phyloP scores from a whole-genome alignment of 768 basidiomycete species.

The Tephrocybe sp. region DNA sequence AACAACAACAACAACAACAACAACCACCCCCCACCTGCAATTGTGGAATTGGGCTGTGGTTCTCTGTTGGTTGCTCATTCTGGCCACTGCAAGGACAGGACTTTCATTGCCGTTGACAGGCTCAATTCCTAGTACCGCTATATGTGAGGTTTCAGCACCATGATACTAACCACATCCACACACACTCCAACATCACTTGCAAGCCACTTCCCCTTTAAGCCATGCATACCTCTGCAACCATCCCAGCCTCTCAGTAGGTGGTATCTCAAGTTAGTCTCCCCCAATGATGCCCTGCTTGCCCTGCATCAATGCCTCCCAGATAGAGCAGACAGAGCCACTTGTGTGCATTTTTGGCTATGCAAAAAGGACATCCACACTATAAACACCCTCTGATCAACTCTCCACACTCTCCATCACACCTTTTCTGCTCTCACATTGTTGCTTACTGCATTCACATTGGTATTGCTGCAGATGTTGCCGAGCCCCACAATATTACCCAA shows the following conservation, averaged over 20 bases:
- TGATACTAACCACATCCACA: background rate
- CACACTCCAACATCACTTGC: background rate
- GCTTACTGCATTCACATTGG: background rate
- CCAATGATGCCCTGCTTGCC: background rate
- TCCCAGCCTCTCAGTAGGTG: background rate
- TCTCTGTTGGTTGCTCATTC: slow-evolving; percentile 9
- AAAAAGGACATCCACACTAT: background rate
- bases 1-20: slow-evolving; percentile 5
- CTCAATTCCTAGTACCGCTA: slow-evolving; percentile 7
- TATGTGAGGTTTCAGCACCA: slow-evolving; percentile 7
- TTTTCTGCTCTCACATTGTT: slow-evolving; percentile 3
- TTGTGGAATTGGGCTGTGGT: slow-evolving; percentile 4
- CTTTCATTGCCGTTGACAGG: slow-evolving; percentile 6
- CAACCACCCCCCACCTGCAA: background rate
- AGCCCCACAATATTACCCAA: background rate
- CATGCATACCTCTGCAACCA: background rate
- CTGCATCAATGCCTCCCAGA: background rate
- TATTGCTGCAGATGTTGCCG: slow-evolving; percentile 2
- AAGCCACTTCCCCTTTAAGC: background rate
- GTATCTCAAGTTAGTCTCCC: background rate
- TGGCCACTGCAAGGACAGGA: slow-evolving; percentile 8
- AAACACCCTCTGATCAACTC: no score
- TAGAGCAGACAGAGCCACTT: slow-evolving; percentile 2
- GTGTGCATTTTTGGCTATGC: background rate
- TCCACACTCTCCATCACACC: no score